Conservation (phyloP, 768 basidiomycete genomes). For the Scleroderma citrinum region DNA sequence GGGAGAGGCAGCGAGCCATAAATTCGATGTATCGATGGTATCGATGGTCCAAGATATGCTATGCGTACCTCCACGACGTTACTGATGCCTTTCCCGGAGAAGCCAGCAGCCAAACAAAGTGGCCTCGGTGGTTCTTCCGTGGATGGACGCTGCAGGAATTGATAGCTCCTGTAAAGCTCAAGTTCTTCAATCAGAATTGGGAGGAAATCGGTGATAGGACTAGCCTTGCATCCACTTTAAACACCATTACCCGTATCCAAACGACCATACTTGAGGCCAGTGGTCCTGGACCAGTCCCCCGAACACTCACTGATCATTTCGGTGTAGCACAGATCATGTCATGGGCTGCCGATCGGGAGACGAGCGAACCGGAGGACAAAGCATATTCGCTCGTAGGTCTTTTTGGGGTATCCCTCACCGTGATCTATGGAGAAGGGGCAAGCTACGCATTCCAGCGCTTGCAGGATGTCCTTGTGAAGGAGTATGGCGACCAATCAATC, state of each 20-base stretch:
- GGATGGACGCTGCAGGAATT: neutral
- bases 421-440: slow-evolving; percentile 12
- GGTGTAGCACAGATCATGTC: neutral
- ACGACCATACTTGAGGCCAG: neutral
- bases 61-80: neutral
- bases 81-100: neutral
- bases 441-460: slow-evolving; percentile 5
- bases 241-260: neutral
- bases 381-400: slow-evolving; percentile 13
- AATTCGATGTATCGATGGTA: neutral
- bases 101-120: neutral
- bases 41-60: neutral
- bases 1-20: neutral
- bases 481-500: neutral
- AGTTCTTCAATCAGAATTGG: neutral
- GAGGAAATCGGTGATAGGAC: neutral
- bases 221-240: neutral
- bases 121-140: neutral
- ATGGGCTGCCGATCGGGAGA: slow-evolving; percentile 11
- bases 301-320: neutral
- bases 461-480: slow-evolving; percentile 1
- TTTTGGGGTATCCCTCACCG: slow-evolving; percentile 6
- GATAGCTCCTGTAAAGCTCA: neutral
- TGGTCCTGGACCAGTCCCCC: neutral
- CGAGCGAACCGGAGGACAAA: slow-evolving; percentile 10